Evolutionary conservation across 805 yeast genomes (phyloP), one percentile per base, ranked within the genome.

Genomic region (Candida golubevii): DNA sequence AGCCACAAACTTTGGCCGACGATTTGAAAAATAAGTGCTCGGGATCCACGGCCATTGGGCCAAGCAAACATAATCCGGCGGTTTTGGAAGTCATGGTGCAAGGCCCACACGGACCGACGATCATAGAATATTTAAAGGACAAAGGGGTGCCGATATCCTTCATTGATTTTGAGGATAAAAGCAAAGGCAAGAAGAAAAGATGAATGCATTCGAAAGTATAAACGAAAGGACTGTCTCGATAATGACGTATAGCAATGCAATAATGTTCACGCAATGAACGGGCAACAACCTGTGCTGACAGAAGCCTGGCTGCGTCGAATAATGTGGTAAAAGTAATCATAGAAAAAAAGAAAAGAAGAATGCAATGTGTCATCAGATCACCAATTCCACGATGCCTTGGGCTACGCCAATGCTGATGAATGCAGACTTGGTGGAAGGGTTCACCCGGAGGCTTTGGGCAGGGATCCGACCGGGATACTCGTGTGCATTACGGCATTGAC

Each of bases 21-120:
- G 84, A 80, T 36, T 64, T 91, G 50, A 80, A 84, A 47, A 79
- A 80, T 15, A 82, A 81, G 50, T 93, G 98, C 61, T 90, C 96
- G 10, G 96, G 97, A 0, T 87, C 97, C 0, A 76, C 93, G 0
- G 82, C 96, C 0, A 74, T 86, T 9, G 83, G 83, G 0, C 80
- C 78, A 27, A 77, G 79, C 35, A 68, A 70, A 12, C 77, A 76
- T 33, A 75, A 78, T 41, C 82, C 83, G 5, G 75, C 73, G 33
- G 56, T 75, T 0, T 62, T 72, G 34, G 95, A 87, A 55, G 88
- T 93, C 4, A 75, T 81, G 38, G 95, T 93, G 2, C 98, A 93
- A 66, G 99, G 99, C 0, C 85, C 91, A 2, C 98, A 91, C 60
- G 80, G 81, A 23, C 75, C 78, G 38, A 61, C 74, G 0, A 78